These are phyloP conservation scores for Calendula officinalis DNA, from an alignment of 129 eudicot species.

Conservation along the genomic window DNA sequence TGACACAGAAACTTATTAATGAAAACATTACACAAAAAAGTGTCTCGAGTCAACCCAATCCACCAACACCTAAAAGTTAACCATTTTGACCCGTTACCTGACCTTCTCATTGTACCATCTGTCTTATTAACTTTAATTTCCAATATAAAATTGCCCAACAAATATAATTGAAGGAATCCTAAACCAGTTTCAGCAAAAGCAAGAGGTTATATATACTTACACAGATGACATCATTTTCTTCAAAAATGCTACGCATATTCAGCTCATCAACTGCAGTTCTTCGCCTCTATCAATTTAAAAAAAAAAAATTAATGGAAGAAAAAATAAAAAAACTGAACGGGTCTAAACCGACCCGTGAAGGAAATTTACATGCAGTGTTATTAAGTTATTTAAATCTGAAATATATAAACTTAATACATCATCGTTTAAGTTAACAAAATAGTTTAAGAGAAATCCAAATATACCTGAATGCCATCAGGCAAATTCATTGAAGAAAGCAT, in stretches of 20 bases:
- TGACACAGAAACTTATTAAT: too few species aligned
- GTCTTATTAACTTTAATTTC: neutral
- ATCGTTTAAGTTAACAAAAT: too few species aligned
- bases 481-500: conserved; percentile 96
- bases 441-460: too few species aligned
- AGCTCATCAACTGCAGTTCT: conserved; percentile 93
- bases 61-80: neutral
- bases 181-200: neutral
- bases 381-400: too few species aligned
- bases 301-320: conserved; percentile 1
- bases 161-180: neutral
- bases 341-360: neutral
- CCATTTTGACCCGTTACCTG: neutral
- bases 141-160: neutral
- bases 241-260: conserved; percentile 95
- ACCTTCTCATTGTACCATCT: neutral
- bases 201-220: conserved; percentile 47
- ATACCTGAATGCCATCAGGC: conserved; percentile 93
- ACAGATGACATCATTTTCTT: conserved; percentile 91
- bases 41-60: neutral
- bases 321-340: neutral
- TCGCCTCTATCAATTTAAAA: conserved; percentile 61
- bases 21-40: too few species aligned
- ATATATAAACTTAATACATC: too few species aligned
- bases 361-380: neutral